Conservation (phyloP, 2,329 filamentous ascomycete species). For the Chaetoscypha palmicola region DNA sequence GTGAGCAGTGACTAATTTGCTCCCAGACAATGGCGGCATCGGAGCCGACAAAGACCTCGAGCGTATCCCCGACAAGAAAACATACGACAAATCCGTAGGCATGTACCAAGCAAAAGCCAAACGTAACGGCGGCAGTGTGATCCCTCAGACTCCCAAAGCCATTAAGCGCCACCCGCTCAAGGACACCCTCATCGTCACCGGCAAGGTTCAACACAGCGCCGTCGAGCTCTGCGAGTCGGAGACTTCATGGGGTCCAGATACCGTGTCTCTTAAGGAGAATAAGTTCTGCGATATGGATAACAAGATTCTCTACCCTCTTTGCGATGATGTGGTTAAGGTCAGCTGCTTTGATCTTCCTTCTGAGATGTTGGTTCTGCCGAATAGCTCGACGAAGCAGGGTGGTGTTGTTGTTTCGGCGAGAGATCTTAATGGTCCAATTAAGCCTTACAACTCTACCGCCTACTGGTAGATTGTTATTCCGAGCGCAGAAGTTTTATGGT, state of each 20-base stretch:
- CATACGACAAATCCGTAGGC: neutral
- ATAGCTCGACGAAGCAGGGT: too few species aligned
- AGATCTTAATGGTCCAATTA: too few species aligned
- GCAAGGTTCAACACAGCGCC: conserved; percentile 24
- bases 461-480: too few species aligned
- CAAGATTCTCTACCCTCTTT: conserved; percentile 27
- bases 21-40: too few species aligned
- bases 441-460: too few species aligned
- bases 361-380: too few species aligned
- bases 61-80: conserved; percentile 4
- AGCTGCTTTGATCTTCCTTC: conserved; percentile 25
- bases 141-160: neutral
- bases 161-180: neutral
- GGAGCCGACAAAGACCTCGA: too few species aligned
- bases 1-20: too few species aligned
- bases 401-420: too few species aligned
- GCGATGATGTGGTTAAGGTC: conserved; percentile 10
- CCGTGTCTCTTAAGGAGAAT: conserved; percentile 28
- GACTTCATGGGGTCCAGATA: conserved; percentile 30
- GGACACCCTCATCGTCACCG: neutral
- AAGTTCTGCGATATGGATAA: conserved; percentile 32
- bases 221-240: conserved; percentile 27
- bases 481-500: too few species aligned
- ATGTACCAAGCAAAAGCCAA: neutral
- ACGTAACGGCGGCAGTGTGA: neutral